Evolutionary conservation across 805 yeast species (phyloP), one percentile per base, ranked within the genome.

Genomic region (Candida ponderosae): DNA sequence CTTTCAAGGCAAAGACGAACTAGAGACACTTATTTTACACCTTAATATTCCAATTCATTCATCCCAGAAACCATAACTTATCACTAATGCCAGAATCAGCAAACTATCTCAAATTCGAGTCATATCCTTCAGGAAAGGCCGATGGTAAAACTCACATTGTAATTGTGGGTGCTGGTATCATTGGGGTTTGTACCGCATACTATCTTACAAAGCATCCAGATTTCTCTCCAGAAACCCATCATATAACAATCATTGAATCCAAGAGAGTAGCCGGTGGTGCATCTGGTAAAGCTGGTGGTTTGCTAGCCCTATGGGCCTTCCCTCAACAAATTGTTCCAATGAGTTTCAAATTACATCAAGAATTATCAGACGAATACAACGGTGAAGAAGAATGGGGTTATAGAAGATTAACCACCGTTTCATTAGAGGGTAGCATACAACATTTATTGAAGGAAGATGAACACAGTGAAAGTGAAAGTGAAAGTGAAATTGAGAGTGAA

Each of bases 231-330:
- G 64, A 67, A 24, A 79, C 75, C 40, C 79, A 85, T 54, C 88
- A 85, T 51, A 84, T 90, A 45, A 84, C 96, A 6, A 73, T 90
- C 16, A 56, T 93, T 13, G 98, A 90, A 59, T 79, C 90, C 36
- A 86, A 85, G 44, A 69, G 95, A 50, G 95, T 94, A 6, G 98
- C 97, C 0, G 95, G 96, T 36, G 97, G 96, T 34, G 97, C 98
- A 16, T 76, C 87, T 31, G 98, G 98, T 38, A 93, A 90, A 52
- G 97, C 98, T 6, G 98, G 97, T 32, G 98, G 98, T 0, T 67
- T 90, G 35, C 62, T 90, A 35, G 97, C 97, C 1, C 71, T 84
- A 18, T 89, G 97, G 95, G 97, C 97, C 0, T 93, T 93, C 59
- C 98, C 98, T 1, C 88, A 82, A 49, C 96, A 86, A 57, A 76